Evolutionary conservation across 2,329 filamentous ascomycete genomes (phyloP), one percentile per base, ranked within the genome.

Genomic region (Diaporthe sp.): DNA sequence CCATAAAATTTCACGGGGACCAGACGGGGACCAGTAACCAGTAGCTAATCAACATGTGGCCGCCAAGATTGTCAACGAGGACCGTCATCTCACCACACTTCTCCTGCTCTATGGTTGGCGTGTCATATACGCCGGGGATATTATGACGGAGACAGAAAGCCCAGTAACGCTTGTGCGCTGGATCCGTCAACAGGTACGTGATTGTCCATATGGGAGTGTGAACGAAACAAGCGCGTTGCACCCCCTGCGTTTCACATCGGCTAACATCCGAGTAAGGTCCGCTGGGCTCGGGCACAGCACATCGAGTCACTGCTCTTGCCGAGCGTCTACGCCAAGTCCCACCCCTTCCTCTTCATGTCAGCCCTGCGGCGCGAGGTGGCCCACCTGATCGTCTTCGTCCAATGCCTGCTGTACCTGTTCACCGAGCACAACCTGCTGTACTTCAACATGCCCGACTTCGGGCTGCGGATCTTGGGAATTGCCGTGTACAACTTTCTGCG

Each of bases 71-170:
- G 79, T 83, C 44, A 84, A 84, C 71, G 82, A 84, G 73, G 82
- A 84, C 72, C 80, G 82, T 12, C 82, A 84, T 70, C 77, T 84
- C 6, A 84, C 82, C 0, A 83, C 82, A 12, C 79, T 80, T 12
- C 77, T 84, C 0, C 78, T 83, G 5, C 76, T 83, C 4, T 78
- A 78, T 47, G 81, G 81, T 10, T 82, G 80, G 79, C 80, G 78
- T 27, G 79, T 83, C 35, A 80, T 79, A 15, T 83, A 82, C 70
- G 80, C 80, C 44, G 79, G 81, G 15, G 78, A 80, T 37, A 81
- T 79, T n/a, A 71, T 83, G 37, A 79, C 81, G 12, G 79, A 79
- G 53, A 84, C 82, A n/a, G 82, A 84, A 44, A 82, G 81, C 1
- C 82, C 82, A 3, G 80, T 79, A 8, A 83, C 80, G 0, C 70